Base-by-base conservation (phyloP, 2,329 filamentous ascomycete genomes). In the Apiospora arundinis region DNA sequence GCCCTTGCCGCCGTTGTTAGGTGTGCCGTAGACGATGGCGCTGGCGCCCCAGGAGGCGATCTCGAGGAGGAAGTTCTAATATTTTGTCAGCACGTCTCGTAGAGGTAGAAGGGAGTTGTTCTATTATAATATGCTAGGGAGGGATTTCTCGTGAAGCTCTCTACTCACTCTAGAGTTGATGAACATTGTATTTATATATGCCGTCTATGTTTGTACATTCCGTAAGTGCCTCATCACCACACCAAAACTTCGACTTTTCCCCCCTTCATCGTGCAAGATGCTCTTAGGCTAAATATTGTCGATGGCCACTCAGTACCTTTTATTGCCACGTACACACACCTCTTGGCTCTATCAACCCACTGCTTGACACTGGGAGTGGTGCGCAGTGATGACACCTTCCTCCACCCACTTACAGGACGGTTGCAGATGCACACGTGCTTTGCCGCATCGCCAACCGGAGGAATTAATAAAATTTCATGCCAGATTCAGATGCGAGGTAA, bases 41-140 rank as follows among this genome's bases (percentile, higher is more conserved):
- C 48, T 48, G 66, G 48, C 44, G 66, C 66, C 66, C 66, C 66
- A 68, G n/a, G 40, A 45, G 16, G 66, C 66, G 44, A 68, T 48
- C 44, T 68, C 66, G 44, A 68, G 40, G n/a, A 68, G 44, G 44
- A 68, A 68, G 66, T 68, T 68, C 40, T 48, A 11, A 1, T 42
- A 7, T 6, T 5, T 12, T 14, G 48, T 49, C n/a, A 49, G 48
- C 23, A 28, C 7, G 8, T 14, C 1, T 18, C 18, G 25, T 21
- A 18, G 14, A 9, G 14, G 9, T 42, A 42, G 40, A 8, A 42
- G 40, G 32, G 32, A 32, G 9, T 42, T 5, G 40, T 42, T 42
- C 9, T 2, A 42, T 11, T 42, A 42, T 42, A 42, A 5, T 9
- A 11, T 11, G 9, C 2, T 8, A 42, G 40, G 4, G 9, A 8